phyloP scores from a whole-genome alignment of 73 alveolate genomes.

The Paramecium pentaurelia region DNA sequence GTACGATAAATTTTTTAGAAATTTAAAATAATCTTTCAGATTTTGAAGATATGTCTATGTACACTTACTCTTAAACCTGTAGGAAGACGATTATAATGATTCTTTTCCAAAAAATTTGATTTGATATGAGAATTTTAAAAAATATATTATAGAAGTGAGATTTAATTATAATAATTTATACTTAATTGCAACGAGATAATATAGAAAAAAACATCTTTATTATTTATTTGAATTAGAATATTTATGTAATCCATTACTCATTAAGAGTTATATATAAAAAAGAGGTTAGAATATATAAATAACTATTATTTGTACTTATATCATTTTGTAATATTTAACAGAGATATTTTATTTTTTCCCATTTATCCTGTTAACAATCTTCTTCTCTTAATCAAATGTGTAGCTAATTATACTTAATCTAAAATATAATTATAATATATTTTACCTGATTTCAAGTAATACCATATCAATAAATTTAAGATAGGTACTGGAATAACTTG shows the following conservation, averaged over 20 bases:
- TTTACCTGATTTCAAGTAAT: constrained; percentile 17
- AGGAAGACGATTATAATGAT: background rate
- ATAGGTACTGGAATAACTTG: background rate
- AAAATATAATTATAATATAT: background rate
- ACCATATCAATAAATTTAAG: constrained; percentile 25
- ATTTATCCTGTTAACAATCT: constrained; percentile 15
- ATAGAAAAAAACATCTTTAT: background rate
- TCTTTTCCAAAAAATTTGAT: background rate
- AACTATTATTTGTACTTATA: background rate
- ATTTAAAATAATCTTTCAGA: background rate
- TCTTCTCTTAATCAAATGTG: constrained; percentile 12
- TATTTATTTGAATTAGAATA: background rate
- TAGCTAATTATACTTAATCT: background rate
- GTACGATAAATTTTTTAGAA: background rate
- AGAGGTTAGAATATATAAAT: background rate
- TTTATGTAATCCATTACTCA: background rate
- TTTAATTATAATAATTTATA: background rate
- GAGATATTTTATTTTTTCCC: constrained; percentile 40
- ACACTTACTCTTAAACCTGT: background rate
- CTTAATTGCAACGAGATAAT: background rate
- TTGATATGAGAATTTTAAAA: background rate
- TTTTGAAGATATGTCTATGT: background rate
- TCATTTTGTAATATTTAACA: constrained; percentile 47
- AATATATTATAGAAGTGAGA: background rate
- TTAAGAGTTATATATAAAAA: background rate